Percentiles rank a stretch among this genome's conserved stretches.
phyloP scores from a whole-genome alignment of 352 stramenopile species.

The Phytopythium vexans region DNA sequence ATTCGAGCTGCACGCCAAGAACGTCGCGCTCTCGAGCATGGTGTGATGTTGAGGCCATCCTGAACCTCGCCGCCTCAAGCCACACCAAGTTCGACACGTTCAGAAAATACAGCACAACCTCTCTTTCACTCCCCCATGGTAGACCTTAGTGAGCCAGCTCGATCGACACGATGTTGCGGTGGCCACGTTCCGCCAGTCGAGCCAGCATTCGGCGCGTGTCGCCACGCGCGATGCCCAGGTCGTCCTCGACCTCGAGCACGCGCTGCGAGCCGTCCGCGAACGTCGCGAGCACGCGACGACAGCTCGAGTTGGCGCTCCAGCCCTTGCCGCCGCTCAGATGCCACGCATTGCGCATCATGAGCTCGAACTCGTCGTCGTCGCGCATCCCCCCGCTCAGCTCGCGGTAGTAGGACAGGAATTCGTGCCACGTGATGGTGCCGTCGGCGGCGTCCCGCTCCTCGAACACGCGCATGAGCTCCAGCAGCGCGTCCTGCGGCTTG shows the following conservation, averaged over 20 bases:
- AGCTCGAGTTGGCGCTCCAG: slow-evolving; percentile 74
- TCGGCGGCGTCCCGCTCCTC: slow-evolving; percentile 28
- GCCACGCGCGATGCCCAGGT: slow-evolving; percentile 42
- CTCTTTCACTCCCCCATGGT: neutral
- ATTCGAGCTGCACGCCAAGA: neutral
- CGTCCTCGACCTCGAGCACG: slow-evolving; percentile 69
- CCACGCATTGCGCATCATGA: slow-evolving; percentile 86
- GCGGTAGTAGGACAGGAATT: slow-evolving; percentile 91
- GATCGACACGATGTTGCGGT: slow-evolving; percentile 49
- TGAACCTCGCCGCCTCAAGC: neutral
- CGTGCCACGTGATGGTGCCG: slow-evolving; percentile 67
- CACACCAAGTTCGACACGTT: too few species aligned
- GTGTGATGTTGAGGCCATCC: neutral
- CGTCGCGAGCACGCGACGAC: slow-evolving; percentile 65
- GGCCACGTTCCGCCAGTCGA: slow-evolving; percentile 47
- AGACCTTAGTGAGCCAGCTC: slow-evolving; percentile 30
- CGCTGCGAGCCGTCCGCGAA: slow-evolving; percentile 67
- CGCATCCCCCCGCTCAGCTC: slow-evolving; percentile 79
- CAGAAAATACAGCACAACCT: too few species aligned
- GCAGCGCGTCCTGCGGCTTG: slow-evolving; percentile 56
- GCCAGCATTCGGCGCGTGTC: slow-evolving; percentile 57
- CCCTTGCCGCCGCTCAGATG: slow-evolving; percentile 78
- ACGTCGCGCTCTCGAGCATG: slow-evolving; percentile 5
- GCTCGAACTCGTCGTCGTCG: slow-evolving; percentile 85
- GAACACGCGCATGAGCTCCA: slow-evolving; percentile 83